Evolutionary conservation across 2,329 filamentous ascomycete species (phyloP), one percentile per base, ranked within the genome.

Genomic region (Colletotrichum filicis): DNA sequence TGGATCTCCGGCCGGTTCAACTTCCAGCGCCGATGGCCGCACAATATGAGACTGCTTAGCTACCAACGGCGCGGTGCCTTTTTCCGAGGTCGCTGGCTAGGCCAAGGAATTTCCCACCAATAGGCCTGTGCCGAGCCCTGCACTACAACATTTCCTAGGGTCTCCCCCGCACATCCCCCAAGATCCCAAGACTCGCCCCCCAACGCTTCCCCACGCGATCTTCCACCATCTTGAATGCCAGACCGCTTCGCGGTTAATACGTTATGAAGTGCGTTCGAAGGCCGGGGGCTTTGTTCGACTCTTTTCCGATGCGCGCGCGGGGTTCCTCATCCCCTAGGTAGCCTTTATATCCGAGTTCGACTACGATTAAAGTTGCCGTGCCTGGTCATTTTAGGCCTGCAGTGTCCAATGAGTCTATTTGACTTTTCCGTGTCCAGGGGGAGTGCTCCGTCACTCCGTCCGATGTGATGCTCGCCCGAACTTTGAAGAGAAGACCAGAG

Each of bases 21-120:
- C 14, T 6, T 12, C 37, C 24, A 32, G 5, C 24, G 35, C 58
- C 35, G 52, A 19, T 32, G 62, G 14, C 9, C n/a, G 8, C 42
- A 11, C 3, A 14, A 24, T 4, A 19, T 19, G 14, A 42, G 2
- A 16, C 14, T 42, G 4, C 16, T 2, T 28, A 66, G 35, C 22
- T 7, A 61, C 63, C 63, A 62, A 28, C 35, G 14, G 28, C 49
- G 63, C 63, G 63, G 56, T 67, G 57, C 61, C 63, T 67, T 71
- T 71, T 62, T 71, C 68, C 68, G 68, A 67, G 53, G 16, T 57
- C 49, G 49, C 56, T 35, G n/a, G 55, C 24, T 26, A 37, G 37
- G 49, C 32, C 35, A 60, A 37, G 22, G 56, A 42, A 71, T 71
- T 67, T 71, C 57, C 68, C 68, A 71, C 68, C 68, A 71, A 67